These are phyloP conservation scores for Boletus vinaceobasis DNA, from an alignment of 768 basidiomycete genomes.

Conservation along the genomic window DNA sequence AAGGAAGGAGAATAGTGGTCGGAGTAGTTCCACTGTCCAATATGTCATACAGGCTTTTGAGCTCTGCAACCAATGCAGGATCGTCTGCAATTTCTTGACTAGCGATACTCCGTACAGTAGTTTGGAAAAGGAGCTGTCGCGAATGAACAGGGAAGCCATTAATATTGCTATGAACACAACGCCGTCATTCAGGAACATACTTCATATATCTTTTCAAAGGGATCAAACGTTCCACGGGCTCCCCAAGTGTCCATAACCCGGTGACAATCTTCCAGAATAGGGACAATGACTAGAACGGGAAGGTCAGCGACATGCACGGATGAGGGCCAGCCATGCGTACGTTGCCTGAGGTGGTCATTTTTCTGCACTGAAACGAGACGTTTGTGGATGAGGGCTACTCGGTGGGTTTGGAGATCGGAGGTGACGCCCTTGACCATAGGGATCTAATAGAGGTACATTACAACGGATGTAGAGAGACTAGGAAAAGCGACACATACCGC, in stretches of 20 bases:
- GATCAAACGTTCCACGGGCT: conserved; percentile 59
- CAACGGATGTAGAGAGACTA: conserved; percentile 14
- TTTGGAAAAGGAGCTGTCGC: conserved; percentile 64
- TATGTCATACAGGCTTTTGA: conserved; percentile 63
- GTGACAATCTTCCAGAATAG: conserved; percentile 62
- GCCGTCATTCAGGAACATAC: conserved; percentile 34
- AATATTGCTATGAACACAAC: background rate
- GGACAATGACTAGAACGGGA: conserved; percentile 53
- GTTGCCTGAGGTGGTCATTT: conserved; percentile 53
- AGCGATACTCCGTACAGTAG: conserved; percentile 64
- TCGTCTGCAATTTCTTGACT: conserved; percentile 70
- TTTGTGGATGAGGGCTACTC: conserved; percentile 66
- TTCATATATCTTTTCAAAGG: conserved; percentile 68
- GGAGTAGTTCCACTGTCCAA: conserved; percentile 72
- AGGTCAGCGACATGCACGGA: conserved; percentile 8
- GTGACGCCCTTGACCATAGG: conserved; percentile 76
- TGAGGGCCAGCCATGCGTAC: conserved; percentile 40
- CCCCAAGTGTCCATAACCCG: conserved; percentile 65
- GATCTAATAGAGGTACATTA: conserved; percentile 43
- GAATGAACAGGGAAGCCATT: background rate
- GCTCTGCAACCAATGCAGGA: conserved; percentile 53
- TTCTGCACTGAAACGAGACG: conserved; percentile 63
- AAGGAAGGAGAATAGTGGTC: conserved; percentile 67
- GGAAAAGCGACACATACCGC: conserved; percentile 48
- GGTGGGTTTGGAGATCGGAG: conserved; percentile 59